Evolutionary conservation across 1,139 yeast genomes (phyloP), one percentile per base, ranked within the genome.

Genomic region (Kodamaea fungicola): DNA sequence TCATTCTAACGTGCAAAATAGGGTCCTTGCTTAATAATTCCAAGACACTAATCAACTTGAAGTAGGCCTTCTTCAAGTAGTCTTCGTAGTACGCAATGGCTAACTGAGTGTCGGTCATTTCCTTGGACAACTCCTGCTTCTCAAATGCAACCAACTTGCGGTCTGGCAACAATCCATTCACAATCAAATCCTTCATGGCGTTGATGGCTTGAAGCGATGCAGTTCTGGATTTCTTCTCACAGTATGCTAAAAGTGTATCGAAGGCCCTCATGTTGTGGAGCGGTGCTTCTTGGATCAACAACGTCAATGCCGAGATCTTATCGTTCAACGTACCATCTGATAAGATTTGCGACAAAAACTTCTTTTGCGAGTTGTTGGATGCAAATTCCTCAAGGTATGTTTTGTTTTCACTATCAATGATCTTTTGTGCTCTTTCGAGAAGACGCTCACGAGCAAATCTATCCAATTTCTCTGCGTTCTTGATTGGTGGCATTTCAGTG

Each of bases 241-340:
- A 88, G 63, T 83, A 85, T 6, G 78, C 74, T 41, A 87, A 60
- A 46, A 92, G 65, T 22, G 83, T 82, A 45, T 88, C 96, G 40
- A 94, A 68, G 0, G 96, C 89, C 58, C 87, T 86, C 42, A 83
- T 57, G 47, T 94, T 86, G 57, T 92, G 98, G 41, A 89, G 59
- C 4, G 99, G 98, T 3, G 97, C 89, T 64, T 92, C 98, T 58
- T 92, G 97, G 34, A 90, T 78, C 57, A 92, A 70, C 56, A 92
- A 76, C 0, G 98, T 90, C 53, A 92, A 73, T 0, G 98, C 97
- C 33, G 97, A 87, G 41, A 92, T 86, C 64, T 92, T 90, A 83
- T 92, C 99, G 52, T 81, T 83, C 50, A 92, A 73, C 0, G 99
- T 92, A 85, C 99, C 99, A 46, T 82, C 85, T 6, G 90, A 74